These are phyloP conservation scores for Ganoderma meredithae DNA, from an alignment of 1,284 basidiomycete species.

Conservation along the genomic window DNA sequence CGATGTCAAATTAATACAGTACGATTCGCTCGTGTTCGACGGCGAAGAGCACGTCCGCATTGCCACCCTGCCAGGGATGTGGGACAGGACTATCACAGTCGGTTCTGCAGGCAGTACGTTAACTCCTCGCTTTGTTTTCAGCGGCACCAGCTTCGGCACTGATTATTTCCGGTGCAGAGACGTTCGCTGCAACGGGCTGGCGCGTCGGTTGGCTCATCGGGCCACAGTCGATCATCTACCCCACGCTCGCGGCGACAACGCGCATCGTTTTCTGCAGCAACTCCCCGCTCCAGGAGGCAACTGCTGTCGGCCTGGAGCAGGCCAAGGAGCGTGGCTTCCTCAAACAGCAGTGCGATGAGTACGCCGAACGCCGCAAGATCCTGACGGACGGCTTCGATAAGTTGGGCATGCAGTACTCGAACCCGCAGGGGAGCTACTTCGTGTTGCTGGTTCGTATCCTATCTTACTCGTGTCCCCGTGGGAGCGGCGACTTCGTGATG, in stretches of 20 bases:
- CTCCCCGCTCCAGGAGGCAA: slow-evolving; percentile 92
- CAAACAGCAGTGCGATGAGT: slow-evolving; percentile 79
- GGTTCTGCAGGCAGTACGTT: slow-evolving; percentile 80
- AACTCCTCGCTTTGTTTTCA: not conserved
- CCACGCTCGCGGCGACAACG: slow-evolving; percentile 90
- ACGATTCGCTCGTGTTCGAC: slow-evolving; percentile 94
- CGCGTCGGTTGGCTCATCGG: slow-evolving; percentile 97
- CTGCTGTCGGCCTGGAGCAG: slow-evolving; percentile 85
- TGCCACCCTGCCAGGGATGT: slow-evolving; percentile 96
- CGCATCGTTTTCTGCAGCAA: slow-evolving; percentile 97
- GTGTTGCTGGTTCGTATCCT: slow-evolving; percentile 74
- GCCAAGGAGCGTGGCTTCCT: slow-evolving; percentile 83
- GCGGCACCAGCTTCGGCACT: too few species aligned
- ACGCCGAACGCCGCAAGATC: slow-evolving; percentile 81
- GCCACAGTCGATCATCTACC: slow-evolving; percentile 82
- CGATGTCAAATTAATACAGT: slow-evolving; percentile 54
- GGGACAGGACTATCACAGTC: slow-evolving; percentile 91
- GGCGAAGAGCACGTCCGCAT: slow-evolving; percentile 90
- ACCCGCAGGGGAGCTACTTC: slow-evolving; percentile 92
- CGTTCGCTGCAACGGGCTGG: slow-evolving; percentile 99
- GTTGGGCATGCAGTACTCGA: slow-evolving; percentile 87
- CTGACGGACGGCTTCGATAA: slow-evolving; percentile 84
- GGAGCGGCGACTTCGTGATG: not conserved
- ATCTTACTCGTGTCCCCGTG: not conserved
- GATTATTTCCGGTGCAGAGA: slow-evolving; percentile 56